A percentile compares a stretch with the other conserved stretches of the same genome.
These are phyloP conservation scores for Euphrasia confusa DNA, from an alignment of 257 asterid species.

Conservation along the genomic window DNA sequence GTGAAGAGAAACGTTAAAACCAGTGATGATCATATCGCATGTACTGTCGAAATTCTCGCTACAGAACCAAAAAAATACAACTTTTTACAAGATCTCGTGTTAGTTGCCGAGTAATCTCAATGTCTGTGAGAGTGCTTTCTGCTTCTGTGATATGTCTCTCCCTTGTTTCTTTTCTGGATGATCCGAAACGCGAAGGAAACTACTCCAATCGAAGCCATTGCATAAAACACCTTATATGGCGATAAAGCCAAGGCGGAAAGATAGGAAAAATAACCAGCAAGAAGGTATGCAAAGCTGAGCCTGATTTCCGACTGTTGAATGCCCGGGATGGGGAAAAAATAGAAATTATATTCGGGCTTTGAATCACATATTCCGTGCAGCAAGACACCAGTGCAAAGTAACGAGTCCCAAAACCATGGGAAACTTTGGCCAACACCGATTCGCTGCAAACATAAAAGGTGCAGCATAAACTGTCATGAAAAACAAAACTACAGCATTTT, in stretches of 20 bases:
- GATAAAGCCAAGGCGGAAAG: conserved; percentile 66
- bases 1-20: conserved; percentile 10
- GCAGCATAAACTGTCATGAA: too few relatives aligned
- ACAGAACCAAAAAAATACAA: conserved; percentile 13
- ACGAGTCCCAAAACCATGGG: conserved; percentile 77
- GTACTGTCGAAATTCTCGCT: conserved; percentile 17
- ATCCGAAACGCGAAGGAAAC: conserved; percentile 67
- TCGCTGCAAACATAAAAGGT: conserved; percentile 49
- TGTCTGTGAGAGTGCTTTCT: conserved; percentile 84
- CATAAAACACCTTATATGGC: conserved; percentile 68
- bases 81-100: conserved; percentile 2
- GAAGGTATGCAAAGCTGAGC: conserved; percentile 67
- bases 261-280: conserved; percentile 69
- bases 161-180: conserved; percentile 51
- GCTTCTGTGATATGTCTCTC: conserved; percentile 49
- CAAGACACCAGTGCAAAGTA: conserved; percentile 67
- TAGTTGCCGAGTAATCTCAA: conserved; percentile 27
- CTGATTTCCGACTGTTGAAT: conserved; percentile 54
- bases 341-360: conserved; percentile 75
- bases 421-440: conserved; percentile 52
- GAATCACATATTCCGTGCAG: conserved; percentile 76
- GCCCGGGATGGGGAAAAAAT: conserved; percentile 58
- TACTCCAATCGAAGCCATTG: conserved; percentile 69
- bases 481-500: conserved; percentile 1
- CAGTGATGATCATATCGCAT: conserved; percentile 11